Evolutionary conservation across 768 basidiomycete species (phyloP), one percentile per base, ranked within the genome.

Genomic region (Lentinula raphanica): DNA sequence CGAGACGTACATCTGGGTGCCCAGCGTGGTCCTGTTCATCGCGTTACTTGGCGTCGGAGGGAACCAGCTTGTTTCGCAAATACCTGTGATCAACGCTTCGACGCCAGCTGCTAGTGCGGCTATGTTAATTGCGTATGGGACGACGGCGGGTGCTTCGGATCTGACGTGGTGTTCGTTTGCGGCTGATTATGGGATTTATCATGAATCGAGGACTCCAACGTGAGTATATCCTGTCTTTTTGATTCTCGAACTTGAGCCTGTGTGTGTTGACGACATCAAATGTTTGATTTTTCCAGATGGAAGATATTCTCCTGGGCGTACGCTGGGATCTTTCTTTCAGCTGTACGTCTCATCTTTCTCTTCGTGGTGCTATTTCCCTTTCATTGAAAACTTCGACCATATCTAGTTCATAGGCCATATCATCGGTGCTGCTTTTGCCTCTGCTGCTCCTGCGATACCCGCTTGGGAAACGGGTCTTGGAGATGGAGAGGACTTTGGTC

Each of bases 1-100:
- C 50, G 88, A 88, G 62, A 82, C 79, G 21, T 66, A 84, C 8
- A 73, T 83, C 4, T 90, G 90, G 88, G 72, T 89, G 7, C 89
- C 90, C 0, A 80, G 84, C 40, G 69, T 82, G 7, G 67, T 91
- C 40, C 76, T 81, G 13, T 86, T 87, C 68, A 67, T 87, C 27
- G 77, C 88, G 27, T 80, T 85, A 27, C 74, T 87, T 28, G 87
- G 86, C 0, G 72, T 87, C 3, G 81, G 86, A 0, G 86, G 84
- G 0, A 83, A 84, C 63, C 76, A 88, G 58, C 72, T 91, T 9
- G 65, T 71, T 27, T 74, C 65, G n/a, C 65, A 67, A 49, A 53
- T 53, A 15, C 51, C 51, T 1, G 27, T 53, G 13, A 21, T 53
- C 21, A 53, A 35, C 35, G 64, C 69, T 3, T 19, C 62, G 3